phyloP scores from a whole-genome alignment of 495 filamentous ascomycete species.

The Xylaria nigripes region DNA sequence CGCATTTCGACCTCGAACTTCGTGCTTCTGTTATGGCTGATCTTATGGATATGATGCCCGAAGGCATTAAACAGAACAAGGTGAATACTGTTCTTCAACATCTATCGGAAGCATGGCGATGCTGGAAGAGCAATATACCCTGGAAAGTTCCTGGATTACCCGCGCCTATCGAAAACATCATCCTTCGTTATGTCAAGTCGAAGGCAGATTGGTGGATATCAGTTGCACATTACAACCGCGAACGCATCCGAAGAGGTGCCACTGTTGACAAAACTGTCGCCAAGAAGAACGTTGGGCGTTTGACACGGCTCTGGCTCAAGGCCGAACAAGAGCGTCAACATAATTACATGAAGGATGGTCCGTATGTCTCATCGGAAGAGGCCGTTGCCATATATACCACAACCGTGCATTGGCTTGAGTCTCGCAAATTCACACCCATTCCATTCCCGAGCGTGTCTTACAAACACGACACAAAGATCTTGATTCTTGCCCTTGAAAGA shows the following conservation, averaged over 20 bases:
- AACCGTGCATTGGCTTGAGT: constrained; percentile 98
- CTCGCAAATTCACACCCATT: constrained; percentile 95
- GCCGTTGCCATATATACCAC: constrained; percentile 98
- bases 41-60: constrained; percentile 99
- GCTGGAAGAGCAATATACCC: constrained; percentile 99
- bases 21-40: constrained; percentile 98
- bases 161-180: constrained; percentile 96
- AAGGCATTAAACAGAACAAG: constrained; percentile 99
- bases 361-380: constrained; percentile 97
- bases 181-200: constrained; percentile 94
- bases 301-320: constrained; percentile 96
- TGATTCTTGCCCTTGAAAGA: constrained; percentile 92
- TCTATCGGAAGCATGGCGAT: constrained; percentile 95
- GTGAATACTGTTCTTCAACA: constrained; percentile 97
- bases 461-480: constrained; percentile 99
- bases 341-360: constrained; percentile 99
- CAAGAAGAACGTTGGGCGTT: constrained; percentile 95
- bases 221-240: constrained; percentile 96
- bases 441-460: constrained; percentile 99
- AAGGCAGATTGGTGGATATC: constrained; percentile 99
- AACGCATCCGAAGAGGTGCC: constrained; percentile 89
- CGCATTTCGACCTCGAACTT: constrained; percentile 95
- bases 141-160: constrained; percentile 98
- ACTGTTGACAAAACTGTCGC: constrained; percentile 99
- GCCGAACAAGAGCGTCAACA: constrained; percentile 97